These are phyloP conservation scores for Pulchroboletus neoregius DNA, from an alignment of 1,284 basidiomycete species.

Conservation along the genomic window DNA sequence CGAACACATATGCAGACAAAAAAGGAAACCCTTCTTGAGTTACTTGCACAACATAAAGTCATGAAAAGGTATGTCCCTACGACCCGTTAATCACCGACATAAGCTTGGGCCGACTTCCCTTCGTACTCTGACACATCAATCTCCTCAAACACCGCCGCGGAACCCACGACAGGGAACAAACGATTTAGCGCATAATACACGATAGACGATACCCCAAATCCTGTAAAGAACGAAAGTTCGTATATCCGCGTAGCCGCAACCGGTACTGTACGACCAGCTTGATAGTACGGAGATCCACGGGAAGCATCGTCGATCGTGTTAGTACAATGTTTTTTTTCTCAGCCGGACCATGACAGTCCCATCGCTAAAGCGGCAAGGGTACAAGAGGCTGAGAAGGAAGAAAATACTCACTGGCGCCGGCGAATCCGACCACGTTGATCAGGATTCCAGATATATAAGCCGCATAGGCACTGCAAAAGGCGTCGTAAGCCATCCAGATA, in stretches of 20 bases:
- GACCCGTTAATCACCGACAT: not conserved
- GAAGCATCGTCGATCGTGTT: not conserved
- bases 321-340: conserved; percentile 5
- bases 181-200: conserved; percentile 60
- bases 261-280: conserved; percentile 58
- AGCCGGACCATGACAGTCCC: not conserved
- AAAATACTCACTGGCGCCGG: conserved; percentile 51
- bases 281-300: not conserved
- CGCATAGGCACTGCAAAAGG: conserved; percentile 52
- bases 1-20: conserved; percentile 22
- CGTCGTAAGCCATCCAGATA: not conserved
- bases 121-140: conserved; percentile 49
- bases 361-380: not conserved
- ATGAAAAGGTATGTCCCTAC: not conserved
- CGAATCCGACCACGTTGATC: conserved; percentile 77
- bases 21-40: conserved; percentile 8
- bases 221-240: conserved; percentile 75
- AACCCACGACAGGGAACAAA: conserved; percentile 56
- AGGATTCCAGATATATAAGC: conserved; percentile 75
- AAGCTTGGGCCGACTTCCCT: not conserved
- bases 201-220: conserved; percentile 65
- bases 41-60: too few species aligned
- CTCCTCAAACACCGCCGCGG: conserved; percentile 52
- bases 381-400: conserved; percentile 10
- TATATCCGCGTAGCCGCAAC: conserved; percentile 66